Conservation (phyloP, 441 rosid genomes). For the Pelargonium exstipulatum region DNA sequence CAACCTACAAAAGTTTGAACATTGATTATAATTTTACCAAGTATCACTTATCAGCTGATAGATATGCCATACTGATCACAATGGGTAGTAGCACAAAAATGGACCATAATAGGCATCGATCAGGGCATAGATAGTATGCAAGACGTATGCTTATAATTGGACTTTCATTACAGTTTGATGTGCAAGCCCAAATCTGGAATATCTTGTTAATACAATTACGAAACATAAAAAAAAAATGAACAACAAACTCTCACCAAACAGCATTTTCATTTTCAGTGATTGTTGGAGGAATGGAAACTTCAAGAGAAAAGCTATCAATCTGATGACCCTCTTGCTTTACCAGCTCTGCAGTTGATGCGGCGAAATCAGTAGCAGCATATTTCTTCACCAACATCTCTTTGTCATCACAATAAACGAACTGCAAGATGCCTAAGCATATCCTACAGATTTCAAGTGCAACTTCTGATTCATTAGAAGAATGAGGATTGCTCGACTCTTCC, state of each 20-base stretch:
- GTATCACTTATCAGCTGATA: neutral
- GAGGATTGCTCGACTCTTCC: constrained; percentile 14
- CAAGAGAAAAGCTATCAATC: constrained; percentile 63
- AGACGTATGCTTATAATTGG: neutral
- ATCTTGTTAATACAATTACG: neutral
- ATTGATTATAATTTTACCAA: neutral
- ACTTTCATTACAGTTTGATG: neutral
- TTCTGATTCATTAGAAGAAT: constrained; percentile 14
- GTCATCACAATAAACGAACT: constrained; percentile 44
- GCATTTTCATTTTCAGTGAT: constrained; percentile 45
- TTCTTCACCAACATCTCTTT: constrained; percentile 32
- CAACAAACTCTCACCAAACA: constrained; percentile 43
- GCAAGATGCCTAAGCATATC: constrained; percentile 75
- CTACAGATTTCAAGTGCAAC: constrained; percentile 43
- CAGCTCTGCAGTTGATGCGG: constrained; percentile 39
- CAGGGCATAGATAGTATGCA: neutral
- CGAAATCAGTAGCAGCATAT: constrained; percentile 38
- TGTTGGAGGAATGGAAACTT: constrained; percentile 57
- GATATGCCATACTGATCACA: neutral
- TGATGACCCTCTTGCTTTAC: constrained; percentile 57
- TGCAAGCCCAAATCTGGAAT: neutral
- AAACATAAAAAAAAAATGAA: neutral
- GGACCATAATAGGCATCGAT: neutral
- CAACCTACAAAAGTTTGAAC: constrained; percentile 39
- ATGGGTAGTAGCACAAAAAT: neutral